These are phyloP conservation scores for Aspergillus sp. DNA, from an alignment of 2,329 filamentous ascomycete genomes.

Conservation along the genomic window DNA sequence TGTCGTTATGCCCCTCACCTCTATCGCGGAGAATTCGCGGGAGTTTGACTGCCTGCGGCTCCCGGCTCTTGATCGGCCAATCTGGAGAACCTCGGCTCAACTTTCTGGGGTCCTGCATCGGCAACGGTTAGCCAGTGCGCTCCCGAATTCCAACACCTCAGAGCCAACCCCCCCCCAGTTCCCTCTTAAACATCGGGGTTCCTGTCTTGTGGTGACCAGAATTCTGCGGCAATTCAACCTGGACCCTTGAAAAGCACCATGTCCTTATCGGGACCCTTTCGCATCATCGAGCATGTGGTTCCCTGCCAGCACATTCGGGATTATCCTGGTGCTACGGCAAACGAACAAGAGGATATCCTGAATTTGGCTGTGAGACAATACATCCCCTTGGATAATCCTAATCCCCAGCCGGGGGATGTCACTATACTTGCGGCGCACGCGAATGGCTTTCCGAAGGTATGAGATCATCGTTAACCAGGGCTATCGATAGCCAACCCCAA, in stretches of 20 bases:
- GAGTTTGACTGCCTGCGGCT: neutral
- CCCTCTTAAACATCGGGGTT: neutral
- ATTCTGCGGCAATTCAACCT: neutral
- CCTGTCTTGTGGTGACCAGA: neutral
- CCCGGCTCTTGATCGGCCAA: neutral
- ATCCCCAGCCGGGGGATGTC: conserved; percentile 70
- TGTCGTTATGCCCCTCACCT: neutral
- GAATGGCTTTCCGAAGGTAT: conserved; percentile 87
- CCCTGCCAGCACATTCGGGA: conserved; percentile 78
- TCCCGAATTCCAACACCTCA: conserved; percentile 4
- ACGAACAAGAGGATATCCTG: conserved; percentile 72
- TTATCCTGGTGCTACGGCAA: conserved; percentile 70
- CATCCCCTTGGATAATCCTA: conserved; percentile 68
- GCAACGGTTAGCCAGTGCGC: conserved; percentile 4
- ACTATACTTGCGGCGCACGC: conserved; percentile 86
- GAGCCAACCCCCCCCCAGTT: conserved; percentile 1
- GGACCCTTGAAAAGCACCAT: conserved; percentile 18
- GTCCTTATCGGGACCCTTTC: conserved; percentile 52
- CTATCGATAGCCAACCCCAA: neutral
- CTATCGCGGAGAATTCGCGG: neutral
- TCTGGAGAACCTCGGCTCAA: conserved; percentile 12
- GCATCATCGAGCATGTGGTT: conserved; percentile 71
- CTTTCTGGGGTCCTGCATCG: neutral
- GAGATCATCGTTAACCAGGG: neutral
- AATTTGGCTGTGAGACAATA: conserved; percentile 84